Conservation (phyloP, 1,284 basidiomycete genomes). For the Nidula niveotomentosa region DNA sequence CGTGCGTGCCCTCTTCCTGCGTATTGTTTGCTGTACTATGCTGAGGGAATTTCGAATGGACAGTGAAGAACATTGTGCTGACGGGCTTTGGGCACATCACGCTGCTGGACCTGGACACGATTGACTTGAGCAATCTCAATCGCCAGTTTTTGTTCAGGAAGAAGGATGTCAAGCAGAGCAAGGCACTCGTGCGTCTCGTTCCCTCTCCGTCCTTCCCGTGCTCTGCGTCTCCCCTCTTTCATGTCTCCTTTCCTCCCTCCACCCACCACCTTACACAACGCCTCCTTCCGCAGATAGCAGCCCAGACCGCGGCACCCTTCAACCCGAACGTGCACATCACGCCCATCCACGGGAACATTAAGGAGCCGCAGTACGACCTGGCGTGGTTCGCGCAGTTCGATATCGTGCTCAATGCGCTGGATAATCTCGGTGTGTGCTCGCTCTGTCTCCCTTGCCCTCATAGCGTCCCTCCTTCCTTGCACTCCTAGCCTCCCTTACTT, state of each 20-base stretch:
- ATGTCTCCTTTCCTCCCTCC: background rate
- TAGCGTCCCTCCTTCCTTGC: background rate
- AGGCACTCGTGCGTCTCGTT: slow-evolving; percentile 74
- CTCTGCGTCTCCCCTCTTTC: background rate
- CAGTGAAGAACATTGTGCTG: slow-evolving; percentile 96
- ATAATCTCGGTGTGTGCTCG: slow-evolving; percentile 80
- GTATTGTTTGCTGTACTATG: too few relatives aligned
- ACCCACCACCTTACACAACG: background rate
- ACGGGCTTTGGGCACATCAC: slow-evolving; percentile 94
- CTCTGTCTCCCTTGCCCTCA: too few relatives aligned
- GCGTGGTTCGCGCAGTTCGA: slow-evolving; percentile 91
- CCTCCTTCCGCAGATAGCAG: slow-evolving; percentile 64
- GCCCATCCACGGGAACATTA: slow-evolving; percentile 95
- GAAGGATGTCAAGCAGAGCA: slow-evolving; percentile 97
- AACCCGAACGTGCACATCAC: slow-evolving; percentile 89
- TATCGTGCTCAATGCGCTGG: slow-evolving; percentile 94
- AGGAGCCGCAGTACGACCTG: slow-evolving; percentile 89
- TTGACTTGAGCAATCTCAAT: slow-evolving; percentile 98
- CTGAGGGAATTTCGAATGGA: background rate
- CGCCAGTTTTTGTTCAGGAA: slow-evolving; percentile 98
- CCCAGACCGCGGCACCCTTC: slow-evolving; percentile 86
- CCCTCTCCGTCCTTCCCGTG: background rate
- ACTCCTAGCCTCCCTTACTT: slow-evolving; percentile 4
- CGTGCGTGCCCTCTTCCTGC: slow-evolving; percentile 48
- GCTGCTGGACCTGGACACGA: slow-evolving; percentile 95